These are phyloP conservation scores for Microthyrium microscopicum DNA, from an alignment of 2,329 filamentous ascomycete species.

Conservation along the genomic window DNA sequence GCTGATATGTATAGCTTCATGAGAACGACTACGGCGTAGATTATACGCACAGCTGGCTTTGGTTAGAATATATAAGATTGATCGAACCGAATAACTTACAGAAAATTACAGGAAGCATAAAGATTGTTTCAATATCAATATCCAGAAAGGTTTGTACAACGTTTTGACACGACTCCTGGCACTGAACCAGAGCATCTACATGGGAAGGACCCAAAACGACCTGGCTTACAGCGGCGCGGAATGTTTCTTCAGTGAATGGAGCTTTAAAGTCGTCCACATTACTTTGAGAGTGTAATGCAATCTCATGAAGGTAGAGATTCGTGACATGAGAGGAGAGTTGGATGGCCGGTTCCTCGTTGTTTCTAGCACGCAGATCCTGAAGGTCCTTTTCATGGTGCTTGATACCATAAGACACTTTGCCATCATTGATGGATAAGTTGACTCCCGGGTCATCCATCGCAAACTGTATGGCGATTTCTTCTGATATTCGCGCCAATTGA, in stretches of 20 bases:
- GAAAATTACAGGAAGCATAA: conserved; percentile 28
- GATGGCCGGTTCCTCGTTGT: conserved; percentile 5
- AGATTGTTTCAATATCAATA: conserved; percentile 27
- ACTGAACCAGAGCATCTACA: conserved; percentile 29
- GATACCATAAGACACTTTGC: conserved; percentile 36
- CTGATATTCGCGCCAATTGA: conserved; percentile 40
- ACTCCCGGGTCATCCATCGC: conserved; percentile 37
- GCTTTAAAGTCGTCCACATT: conserved; percentile 28
- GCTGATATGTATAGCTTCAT: conserved; percentile 44
- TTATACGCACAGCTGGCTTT: conserved; percentile 31
- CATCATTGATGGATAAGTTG: conserved; percentile 36
- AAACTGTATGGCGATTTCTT: conserved; percentile 39
- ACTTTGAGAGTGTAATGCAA: conserved; percentile 28
- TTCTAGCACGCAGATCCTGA: conserved; percentile 9
- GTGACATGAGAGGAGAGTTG: conserved; percentile 30
- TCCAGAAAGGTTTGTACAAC: conserved; percentile 33
- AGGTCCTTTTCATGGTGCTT: conserved; percentile 39
- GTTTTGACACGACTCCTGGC: conserved; percentile 27
- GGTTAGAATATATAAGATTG: conserved; percentile 9
- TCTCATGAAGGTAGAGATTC: conserved; percentile 33
- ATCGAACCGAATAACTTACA: conserved; percentile 17
- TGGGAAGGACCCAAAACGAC: conserved; percentile 29
- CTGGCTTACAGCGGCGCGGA: conserved; percentile 23
- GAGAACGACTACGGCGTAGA: conserved; percentile 40
- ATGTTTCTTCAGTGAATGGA: conserved; percentile 25